Base-by-base conservation (phyloP, 2,329 filamentous ascomycete genomes). In the Fusarium begoniae region DNA sequence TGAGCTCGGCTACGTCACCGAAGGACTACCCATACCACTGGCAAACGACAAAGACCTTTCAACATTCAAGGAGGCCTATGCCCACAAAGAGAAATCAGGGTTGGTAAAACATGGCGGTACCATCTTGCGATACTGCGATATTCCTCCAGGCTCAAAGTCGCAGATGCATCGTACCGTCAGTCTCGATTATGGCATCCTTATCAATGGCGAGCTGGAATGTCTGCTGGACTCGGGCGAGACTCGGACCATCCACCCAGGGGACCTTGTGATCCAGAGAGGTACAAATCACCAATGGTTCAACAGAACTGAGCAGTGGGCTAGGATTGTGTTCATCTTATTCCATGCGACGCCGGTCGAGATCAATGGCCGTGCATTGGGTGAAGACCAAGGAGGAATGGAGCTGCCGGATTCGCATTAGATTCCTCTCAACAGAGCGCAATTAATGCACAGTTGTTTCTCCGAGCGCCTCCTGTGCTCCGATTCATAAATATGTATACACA, bases 101-200 rank as follows among this genome's bases (percentile, higher is more conserved):
- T 3, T 43, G 0, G 38, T 56, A 8, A 56, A 56, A 8, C 8
- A 56, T 9, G 67, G 63, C 20, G 67, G 67, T 7, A 58, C 41
- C 6, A 50, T 70, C 9, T 15, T 70, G 14, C 22, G 67, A 17
- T 70, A 63, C 11, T 55, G 55, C 26, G 64, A 70, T 8, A 51
- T 60, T 8, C 51, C 68, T 10, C 65, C 68, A 14, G 38, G 32
- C 11, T 24, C 45, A 26, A 43, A 26, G 18, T 64, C 68, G 0
- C 59, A 60, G 26, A 69, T 71, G 65, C 65, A 71, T 28, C 65
- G 69, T n/a, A 66, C 69, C 24, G 65, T 69, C 24, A 71, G 69
- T 30, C 53, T 59, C 13, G 65, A 69, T 47, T 61, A 65, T 9
- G 65, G 55, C 24, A 58, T 69, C 8, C 26, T 69, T 2, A 48